Percentiles rank a stretch among this genome's conserved stretches.
Conservation (phyloP, 768 basidiomycete species). For the Ramaria sp. region DNA sequence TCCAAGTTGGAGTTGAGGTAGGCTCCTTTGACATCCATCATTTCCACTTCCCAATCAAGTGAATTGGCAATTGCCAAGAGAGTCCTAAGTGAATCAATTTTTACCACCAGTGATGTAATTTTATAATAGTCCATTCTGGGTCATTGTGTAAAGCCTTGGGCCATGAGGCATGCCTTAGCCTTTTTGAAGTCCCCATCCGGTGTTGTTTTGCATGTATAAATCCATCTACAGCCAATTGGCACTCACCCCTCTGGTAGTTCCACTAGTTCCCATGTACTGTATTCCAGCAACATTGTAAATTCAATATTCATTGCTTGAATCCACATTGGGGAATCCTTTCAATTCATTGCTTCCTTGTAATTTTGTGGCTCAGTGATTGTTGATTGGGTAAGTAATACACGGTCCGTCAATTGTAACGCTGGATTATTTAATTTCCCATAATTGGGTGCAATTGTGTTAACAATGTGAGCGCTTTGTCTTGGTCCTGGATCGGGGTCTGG, state of each 20-base stretch:
- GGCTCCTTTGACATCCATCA: slow-evolving; percentile 20
- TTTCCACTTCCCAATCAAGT: slow-evolving; percentile 20
- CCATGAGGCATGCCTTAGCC: slow-evolving; percentile 18
- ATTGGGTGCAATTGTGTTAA: too few species aligned
- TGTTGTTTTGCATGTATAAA: slow-evolving; percentile 17
- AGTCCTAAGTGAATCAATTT: slow-evolving; percentile 22
- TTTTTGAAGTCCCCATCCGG: slow-evolving; percentile 15
- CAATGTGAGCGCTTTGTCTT: too few species aligned
- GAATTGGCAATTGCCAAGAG: slow-evolving; percentile 18
- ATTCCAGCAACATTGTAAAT: slow-evolving; percentile 13
- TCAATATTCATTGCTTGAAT: slow-evolving; percentile 17
- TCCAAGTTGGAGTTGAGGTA: slow-evolving; percentile 23
- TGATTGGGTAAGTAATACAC: background rate
- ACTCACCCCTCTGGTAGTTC: slow-evolving; percentile 12
- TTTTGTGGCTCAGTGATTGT: slow-evolving; percentile 5
- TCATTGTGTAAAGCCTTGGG: too few species aligned
- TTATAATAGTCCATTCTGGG: slow-evolving; percentile 19
- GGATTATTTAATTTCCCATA: too few species aligned
- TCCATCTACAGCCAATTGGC: slow-evolving; percentile 18
- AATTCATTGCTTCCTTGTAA: slow-evolving; percentile 9
- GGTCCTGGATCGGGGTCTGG: too few species aligned
- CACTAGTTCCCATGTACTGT: slow-evolving; percentile 16
- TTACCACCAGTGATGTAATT: slow-evolving; percentile 30
- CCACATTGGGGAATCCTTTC: slow-evolving; percentile 15
- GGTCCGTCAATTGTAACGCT: too few species aligned